Percentiles rank a stretch among this genome's conserved stretches.
Evolutionary conservation across 2,329 filamentous ascomycete species (phyloP).

Genomic region (Chrysoporthe cubensis): DNA sequence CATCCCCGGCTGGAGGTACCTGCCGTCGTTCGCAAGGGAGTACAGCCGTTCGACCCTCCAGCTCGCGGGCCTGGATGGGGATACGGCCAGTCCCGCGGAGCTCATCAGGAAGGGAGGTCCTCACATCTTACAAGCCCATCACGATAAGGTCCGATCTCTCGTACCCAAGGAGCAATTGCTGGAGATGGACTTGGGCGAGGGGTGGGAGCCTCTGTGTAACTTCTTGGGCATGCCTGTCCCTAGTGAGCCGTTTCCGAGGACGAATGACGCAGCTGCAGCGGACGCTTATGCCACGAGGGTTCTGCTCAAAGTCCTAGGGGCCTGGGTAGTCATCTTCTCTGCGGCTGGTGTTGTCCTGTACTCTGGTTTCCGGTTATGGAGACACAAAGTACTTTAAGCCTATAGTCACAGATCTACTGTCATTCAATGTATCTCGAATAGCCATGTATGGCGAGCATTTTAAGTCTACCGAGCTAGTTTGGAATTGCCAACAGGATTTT

Average conservation of each 20-base stretch:
- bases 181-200: slow-evolving; percentile 18
- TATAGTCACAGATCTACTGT: too few species aligned
- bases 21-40: slow-evolving; percentile 13
- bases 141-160: slow-evolving; percentile 13
- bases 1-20: slow-evolving; percentile 18
- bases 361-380: neutral
- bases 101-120: slow-evolving; percentile 23
- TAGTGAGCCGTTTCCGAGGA: slow-evolving; percentile 6
- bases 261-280: slow-evolving; percentile 30
- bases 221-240: slow-evolving; percentile 16
- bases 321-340: slow-evolving; percentile 31
- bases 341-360: slow-evolving; percentile 11
- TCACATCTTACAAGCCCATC: slow-evolving; percentile 19
- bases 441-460: too few species aligned
- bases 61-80: slow-evolving; percentile 10
- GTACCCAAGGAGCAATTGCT: slow-evolving; percentile 14
- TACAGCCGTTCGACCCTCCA: slow-evolving; percentile 18
- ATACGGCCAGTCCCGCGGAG: slow-evolving; percentile 5
- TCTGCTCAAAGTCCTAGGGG: slow-evolving; percentile 27
- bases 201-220: slow-evolving; percentile 13
- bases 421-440: too few species aligned
- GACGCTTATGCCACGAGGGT: slow-evolving; percentile 30
- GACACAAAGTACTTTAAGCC: neutral
- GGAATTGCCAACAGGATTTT: too few species aligned
- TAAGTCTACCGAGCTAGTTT: too few species aligned